phyloP scores from a whole-genome alignment of 345 rosid species.

The Salix suchowensis region DNA sequence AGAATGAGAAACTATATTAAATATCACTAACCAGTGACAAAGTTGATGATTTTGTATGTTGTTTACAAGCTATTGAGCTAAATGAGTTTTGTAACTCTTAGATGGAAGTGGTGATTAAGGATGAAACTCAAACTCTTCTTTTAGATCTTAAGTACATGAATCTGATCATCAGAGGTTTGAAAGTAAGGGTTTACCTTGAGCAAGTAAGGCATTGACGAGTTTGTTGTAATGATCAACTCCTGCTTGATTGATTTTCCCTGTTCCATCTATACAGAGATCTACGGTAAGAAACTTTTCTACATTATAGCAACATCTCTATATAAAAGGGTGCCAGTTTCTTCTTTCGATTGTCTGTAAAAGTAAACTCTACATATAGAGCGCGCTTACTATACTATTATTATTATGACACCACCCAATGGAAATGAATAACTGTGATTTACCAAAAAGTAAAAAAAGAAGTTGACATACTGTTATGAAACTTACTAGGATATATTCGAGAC shows the following conservation, averaged over 20 bases:
- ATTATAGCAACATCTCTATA: background rate
- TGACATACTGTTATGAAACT: background rate
- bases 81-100: background rate
- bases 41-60: background rate
- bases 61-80: background rate
- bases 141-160: background rate
- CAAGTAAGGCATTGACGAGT: constrained; percentile 72
- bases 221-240: constrained; percentile 90
- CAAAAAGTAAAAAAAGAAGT: background rate
- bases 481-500: constrained; percentile 90
- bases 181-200: constrained; percentile 41
- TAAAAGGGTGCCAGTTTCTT: too few species aligned
- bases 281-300: background rate
- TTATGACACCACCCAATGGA: background rate
- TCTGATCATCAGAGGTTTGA: background rate
- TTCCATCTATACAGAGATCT: constrained; percentile 46
- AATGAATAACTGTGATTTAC: background rate
- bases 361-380: too few species aligned
- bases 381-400: background rate
- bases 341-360: too few species aligned
- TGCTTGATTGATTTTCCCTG: constrained; percentile 71
- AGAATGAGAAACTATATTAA: background rate
- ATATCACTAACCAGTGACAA: background rate
- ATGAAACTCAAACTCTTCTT: background rate
- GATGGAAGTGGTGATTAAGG: background rate